phyloP scores from a whole-genome alignment of 306 rosid genomes.

The Pterocarpus macrocarpus region DNA sequence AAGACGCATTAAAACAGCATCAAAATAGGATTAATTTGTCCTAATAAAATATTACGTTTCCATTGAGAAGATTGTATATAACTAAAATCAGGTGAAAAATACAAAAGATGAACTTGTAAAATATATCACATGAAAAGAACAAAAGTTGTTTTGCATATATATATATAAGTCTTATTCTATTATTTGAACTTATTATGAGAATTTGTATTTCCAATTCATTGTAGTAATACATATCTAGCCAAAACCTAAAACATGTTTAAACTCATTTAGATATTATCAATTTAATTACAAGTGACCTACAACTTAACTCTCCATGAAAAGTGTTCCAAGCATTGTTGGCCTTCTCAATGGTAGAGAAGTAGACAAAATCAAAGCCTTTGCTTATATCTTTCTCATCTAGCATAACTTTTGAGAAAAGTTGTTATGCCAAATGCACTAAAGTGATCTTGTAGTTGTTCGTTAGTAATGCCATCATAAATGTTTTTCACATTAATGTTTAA shows the following conservation, averaged over 20 bases:
- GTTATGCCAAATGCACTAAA: slow-evolving; percentile 81
- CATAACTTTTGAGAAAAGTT: slow-evolving; percentile 82
- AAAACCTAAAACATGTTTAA: neutral
- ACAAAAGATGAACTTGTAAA: neutral
- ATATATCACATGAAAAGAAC: neutral
- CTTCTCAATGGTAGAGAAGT: slow-evolving; percentile 87
- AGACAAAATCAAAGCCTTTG: slow-evolving; percentile 92
- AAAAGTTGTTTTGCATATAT: neutral
- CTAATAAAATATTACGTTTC: neutral
- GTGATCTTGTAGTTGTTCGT: slow-evolving; percentile 69
- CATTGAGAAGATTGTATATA: neutral
- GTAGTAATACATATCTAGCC: neutral
- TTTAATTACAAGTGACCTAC: neutral
- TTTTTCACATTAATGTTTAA: slow-evolving; percentile 91
- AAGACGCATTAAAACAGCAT: slow-evolving; percentile 11
- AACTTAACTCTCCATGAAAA: slow-evolving; percentile 65
- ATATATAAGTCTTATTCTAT: neutral
- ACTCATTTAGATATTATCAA: neutral
- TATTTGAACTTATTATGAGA: slow-evolving; percentile 5
- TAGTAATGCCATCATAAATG: slow-evolving; percentile 74
- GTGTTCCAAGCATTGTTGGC: slow-evolving; percentile 83
- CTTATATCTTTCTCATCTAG: slow-evolving; percentile 76
- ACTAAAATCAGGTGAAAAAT: neutral
- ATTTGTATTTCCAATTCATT: slow-evolving; percentile 36
- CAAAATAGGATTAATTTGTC: neutral